Evolutionary conservation across 116 monocot species (phyloP).

Genomic region (Phalaenopsis hybrid): DNA sequence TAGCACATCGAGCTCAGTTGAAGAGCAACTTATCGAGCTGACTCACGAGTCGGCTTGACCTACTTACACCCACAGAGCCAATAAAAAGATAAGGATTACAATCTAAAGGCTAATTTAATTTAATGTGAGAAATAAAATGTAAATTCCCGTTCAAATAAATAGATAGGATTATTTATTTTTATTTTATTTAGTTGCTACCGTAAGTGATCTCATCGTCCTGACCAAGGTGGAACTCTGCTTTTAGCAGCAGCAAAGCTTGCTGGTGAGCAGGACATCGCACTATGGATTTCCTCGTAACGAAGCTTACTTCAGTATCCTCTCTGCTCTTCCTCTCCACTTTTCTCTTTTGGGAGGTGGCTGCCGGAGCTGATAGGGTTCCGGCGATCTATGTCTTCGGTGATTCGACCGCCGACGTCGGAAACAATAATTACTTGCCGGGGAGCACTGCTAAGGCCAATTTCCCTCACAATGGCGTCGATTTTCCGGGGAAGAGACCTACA

Average conservation of each 20-base stretch:
- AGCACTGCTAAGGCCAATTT: constrained; percentile 44
- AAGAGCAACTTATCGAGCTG: no score
- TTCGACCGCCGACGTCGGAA: constrained; percentile 68
- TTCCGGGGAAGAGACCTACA: constrained; percentile 37
- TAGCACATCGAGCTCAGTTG: no score
- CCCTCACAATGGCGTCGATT: constrained; percentile 56
- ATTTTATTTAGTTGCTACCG: no score
- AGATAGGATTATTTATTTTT: no score
- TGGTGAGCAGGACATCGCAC: not conserved
- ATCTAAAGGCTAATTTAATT: no score
- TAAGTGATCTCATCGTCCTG: not conserved
- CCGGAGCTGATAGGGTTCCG: constrained; percentile 13
- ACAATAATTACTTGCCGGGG: constrained; percentile 48
- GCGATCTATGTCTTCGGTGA: constrained; percentile 67
- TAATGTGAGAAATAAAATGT: no score
- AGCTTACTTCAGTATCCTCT: not conserved
- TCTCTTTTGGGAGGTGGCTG: not conserved
- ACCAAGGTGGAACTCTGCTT: not conserved
- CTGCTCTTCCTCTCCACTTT: not conserved
- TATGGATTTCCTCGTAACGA: not conserved
- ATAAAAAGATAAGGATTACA: no score
- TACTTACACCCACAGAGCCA: no score
- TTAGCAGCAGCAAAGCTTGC: not conserved
- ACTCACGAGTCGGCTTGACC: no score
- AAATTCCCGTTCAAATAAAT: no score